Conservation (phyloP, 2,329 filamentous ascomycete species). For the Colletotrichum scovillei region DNA sequence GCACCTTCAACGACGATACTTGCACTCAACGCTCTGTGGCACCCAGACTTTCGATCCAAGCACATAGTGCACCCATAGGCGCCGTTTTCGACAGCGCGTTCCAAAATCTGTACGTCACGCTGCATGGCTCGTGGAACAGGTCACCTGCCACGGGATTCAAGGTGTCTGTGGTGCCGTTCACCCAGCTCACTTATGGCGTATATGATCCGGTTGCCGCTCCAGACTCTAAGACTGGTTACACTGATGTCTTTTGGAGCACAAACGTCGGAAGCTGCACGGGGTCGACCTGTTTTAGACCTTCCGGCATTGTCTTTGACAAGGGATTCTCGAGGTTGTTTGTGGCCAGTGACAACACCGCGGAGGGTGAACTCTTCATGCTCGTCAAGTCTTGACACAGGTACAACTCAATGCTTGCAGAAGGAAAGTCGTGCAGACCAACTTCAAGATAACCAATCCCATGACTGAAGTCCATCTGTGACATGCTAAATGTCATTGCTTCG, state of each 20-base stretch:
- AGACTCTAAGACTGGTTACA: conserved; percentile 44
- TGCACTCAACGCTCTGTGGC: conserved; percentile 45
- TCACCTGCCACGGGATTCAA: conserved; percentile 51
- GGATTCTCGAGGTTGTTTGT: conserved; percentile 39
- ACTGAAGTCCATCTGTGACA: too few species aligned
- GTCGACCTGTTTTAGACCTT: conserved; percentile 40
- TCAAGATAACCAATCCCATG: too few species aligned
- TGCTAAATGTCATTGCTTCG: too few species aligned
- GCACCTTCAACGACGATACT: conserved; percentile 48
- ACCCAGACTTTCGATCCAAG: conserved; percentile 65
- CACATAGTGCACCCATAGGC: conserved; percentile 71
- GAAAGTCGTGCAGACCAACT: too few species aligned
- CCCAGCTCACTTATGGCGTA: conserved; percentile 36
- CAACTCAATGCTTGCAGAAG: too few species aligned
- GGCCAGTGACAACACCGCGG: conserved; percentile 39
- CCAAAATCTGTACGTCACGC: conserved; percentile 67
- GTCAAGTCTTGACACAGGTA: neutral
- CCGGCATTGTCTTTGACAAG: conserved; percentile 39
- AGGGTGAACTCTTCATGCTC: conserved; percentile 41
- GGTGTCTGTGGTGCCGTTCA: conserved; percentile 50
- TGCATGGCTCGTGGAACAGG: conserved; percentile 69
- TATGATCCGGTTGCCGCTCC: conserved; percentile 46
- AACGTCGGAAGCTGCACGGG: conserved; percentile 44
- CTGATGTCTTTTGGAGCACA: conserved; percentile 47
- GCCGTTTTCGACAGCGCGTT: conserved; percentile 66